A percentile compares a stretch with the other conserved stretches of the same genome.
Conservation (phyloP, 1,139 yeast genomes). For the Saccharomycopsis phalli region DNA sequence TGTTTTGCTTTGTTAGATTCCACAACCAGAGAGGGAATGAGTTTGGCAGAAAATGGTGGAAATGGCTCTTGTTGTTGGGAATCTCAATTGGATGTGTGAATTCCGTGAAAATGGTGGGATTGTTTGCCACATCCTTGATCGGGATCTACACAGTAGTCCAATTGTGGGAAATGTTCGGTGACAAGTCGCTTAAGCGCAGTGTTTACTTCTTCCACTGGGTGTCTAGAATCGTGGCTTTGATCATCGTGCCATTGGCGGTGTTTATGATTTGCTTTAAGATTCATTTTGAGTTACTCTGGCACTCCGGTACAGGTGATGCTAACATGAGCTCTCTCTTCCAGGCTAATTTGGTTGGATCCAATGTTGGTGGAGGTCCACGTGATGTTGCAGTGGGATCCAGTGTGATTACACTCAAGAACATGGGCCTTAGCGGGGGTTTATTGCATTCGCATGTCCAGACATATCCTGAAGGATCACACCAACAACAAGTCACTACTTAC, state of each 20-base stretch:
- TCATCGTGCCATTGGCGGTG: slow-evolving; percentile 52
- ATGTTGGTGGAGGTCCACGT: slow-evolving; percentile 79
- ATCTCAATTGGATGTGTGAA: slow-evolving; percentile 66
- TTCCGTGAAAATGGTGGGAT: slow-evolving; percentile 82
- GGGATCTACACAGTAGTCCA: slow-evolving; percentile 73
- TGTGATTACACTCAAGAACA: slow-evolving; percentile 71
- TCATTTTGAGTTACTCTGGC: slow-evolving; percentile 64
- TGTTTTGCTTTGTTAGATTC: slow-evolving; percentile 69
- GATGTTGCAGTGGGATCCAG: slow-evolving; percentile 79
- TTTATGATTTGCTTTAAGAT: slow-evolving; percentile 61
- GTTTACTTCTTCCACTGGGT: slow-evolving; percentile 54
- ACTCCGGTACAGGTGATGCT: slow-evolving; percentile 90
- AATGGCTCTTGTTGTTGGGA: slow-evolving; percentile 79
- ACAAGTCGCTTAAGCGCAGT: slow-evolving; percentile 41
- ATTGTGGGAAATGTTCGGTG: slow-evolving; percentile 61
- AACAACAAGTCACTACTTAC: slow-evolving; percentile 94
- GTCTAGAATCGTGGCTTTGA: slow-evolving; percentile 52
- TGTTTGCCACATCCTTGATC: slow-evolving; percentile 63
- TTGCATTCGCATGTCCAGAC: slow-evolving; percentile 92
- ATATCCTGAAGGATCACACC: slow-evolving; percentile 91
- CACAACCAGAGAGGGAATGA: slow-evolving; percentile 58
- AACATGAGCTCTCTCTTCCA: slow-evolving; percentile 96
- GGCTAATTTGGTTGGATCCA: slow-evolving; percentile 78
- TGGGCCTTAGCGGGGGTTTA: slow-evolving; percentile 86
- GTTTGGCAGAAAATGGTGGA: slow-evolving; percentile 86